Conservation (phyloP, 2,329 filamentous ascomycete genomes). For the Ceratocystiopsis sp. region DNA sequence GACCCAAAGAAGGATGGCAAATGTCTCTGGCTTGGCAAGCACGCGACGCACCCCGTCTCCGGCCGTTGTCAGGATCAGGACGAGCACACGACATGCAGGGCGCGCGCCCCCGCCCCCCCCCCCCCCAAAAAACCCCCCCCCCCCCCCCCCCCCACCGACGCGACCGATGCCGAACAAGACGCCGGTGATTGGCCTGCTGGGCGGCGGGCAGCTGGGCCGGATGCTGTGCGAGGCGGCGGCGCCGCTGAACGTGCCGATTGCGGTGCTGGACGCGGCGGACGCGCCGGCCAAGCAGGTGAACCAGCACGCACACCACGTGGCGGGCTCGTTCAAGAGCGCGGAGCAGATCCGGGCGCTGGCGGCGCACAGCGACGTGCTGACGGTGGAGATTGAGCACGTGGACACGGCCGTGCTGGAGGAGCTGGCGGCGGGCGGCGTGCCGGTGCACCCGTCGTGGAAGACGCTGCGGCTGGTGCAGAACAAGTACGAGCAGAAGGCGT, state of each 20-base stretch:
- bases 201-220: slow-evolving; percentile 64
- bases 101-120: no score
- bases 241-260: slow-evolving; percentile 58
- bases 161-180: not conserved
- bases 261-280: slow-evolving; percentile 59
- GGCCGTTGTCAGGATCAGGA: no score
- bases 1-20: no score
- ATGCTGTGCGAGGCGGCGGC: slow-evolving; percentile 85
- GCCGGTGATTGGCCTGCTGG: slow-evolving; percentile 29
- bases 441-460: slow-evolving; percentile 67
- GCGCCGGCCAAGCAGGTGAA: slow-evolving; percentile 74
- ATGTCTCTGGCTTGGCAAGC: no score
- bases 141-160: no score
- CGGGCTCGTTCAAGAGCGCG: slow-evolving; percentile 75
- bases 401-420: slow-evolving; percentile 81
- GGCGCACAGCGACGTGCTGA: slow-evolving; percentile 58
- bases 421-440: slow-evolving; percentile 50
- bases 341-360: slow-evolving; percentile 69
- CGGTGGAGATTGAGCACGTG: slow-evolving; percentile 90
- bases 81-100: no score
- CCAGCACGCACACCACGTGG: slow-evolving; percentile 50
- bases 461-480: slow-evolving; percentile 84
- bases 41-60: no score
- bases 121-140: no score
- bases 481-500: slow-evolving; percentile 79